Conservation (phyloP, 352 stramenopile genomes). For the Globisporangium megalacanthum region DNA sequence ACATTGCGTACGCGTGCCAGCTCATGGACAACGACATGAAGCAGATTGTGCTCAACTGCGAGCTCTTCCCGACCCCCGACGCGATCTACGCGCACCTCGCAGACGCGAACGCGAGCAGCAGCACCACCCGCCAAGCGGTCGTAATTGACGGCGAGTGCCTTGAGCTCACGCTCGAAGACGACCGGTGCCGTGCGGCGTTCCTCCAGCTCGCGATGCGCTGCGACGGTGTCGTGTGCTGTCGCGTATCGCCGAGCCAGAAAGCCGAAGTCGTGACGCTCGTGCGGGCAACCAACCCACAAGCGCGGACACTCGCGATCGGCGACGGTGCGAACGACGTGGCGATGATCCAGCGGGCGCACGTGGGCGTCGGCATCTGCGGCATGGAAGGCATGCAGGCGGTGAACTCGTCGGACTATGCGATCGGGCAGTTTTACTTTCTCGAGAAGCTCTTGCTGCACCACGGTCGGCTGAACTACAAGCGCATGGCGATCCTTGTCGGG, state of each 20-base stretch:
- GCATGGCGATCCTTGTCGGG: constrained; percentile 81
- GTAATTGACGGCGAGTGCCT: constrained; percentile 50
- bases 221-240: constrained; percentile 77
- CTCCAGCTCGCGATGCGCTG: constrained; percentile 64
- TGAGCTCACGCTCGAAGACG: too few species aligned
- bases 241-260: constrained; percentile 83
- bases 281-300: constrained; percentile 37
- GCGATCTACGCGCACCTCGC: constrained; percentile 30
- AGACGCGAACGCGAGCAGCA: constrained; percentile 19
- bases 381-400: constrained; percentile 94
- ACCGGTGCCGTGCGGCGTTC: too few species aligned
- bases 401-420: constrained; percentile 97
- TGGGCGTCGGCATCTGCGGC: constrained; percentile 89
- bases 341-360: constrained; percentile 91
- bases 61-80: constrained; percentile 52
- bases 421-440: constrained; percentile 96
- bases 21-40: constrained; percentile 88
- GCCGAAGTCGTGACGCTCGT: constrained; percentile 72
- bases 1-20: constrained; percentile 90
- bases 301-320: constrained; percentile 82
- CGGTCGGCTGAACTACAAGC: constrained; percentile 96
- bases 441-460: constrained; percentile 95
- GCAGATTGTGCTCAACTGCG: constrained; percentile 62
- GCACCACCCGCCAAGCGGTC: constrained; percentile 21
- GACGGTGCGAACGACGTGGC: constrained; percentile 94